Evolutionary conservation across 148 eudicot species (phyloP).

Genomic region (Silene latifolia): DNA sequence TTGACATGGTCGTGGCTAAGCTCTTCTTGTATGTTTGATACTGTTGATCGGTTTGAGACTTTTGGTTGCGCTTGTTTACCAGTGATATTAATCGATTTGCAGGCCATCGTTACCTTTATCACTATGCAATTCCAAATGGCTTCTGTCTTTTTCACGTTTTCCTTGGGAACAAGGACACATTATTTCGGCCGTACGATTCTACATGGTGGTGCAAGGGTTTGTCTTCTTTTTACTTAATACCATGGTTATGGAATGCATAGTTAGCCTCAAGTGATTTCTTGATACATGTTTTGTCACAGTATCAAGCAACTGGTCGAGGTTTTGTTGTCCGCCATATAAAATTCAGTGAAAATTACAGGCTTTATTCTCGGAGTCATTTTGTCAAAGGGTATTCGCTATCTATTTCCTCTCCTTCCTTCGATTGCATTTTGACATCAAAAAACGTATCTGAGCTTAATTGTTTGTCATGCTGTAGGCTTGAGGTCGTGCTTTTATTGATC

Average conservation of each 20-base stretch:
- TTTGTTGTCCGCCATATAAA: slow-evolving; percentile 95
- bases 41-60: slow-evolving; percentile 6
- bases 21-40: too few species aligned
- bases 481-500: slow-evolving; percentile 77
- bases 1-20: too few species aligned
- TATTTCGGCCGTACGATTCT: slow-evolving; percentile 98
- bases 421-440: background rate
- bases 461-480: slow-evolving; percentile 56
- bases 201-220: slow-evolving; percentile 96
- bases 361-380: slow-evolving; percentile 97
- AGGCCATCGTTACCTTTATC: slow-evolving; percentile 93
- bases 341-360: slow-evolving; percentile 97
- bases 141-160: slow-evolving; percentile 95
- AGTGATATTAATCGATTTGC: slow-evolving; percentile 22
- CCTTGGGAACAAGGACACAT: slow-evolving; percentile 93
- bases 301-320: slow-evolving; percentile 98
- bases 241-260: background rate
- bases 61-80: slow-evolving; percentile 6
- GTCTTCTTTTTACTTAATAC: slow-evolving; percentile 19
- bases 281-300: slow-evolving; percentile 42
- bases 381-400: slow-evolving; percentile 71
- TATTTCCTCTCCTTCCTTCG: background rate
- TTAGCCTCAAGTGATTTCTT: background rate
- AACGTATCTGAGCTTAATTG: background rate
- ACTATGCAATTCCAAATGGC: slow-evolving; percentile 96